phyloP scores from a whole-genome alignment of 192 early-diverging fungal genomes.

The Bifiguratus adelaidae region DNA sequence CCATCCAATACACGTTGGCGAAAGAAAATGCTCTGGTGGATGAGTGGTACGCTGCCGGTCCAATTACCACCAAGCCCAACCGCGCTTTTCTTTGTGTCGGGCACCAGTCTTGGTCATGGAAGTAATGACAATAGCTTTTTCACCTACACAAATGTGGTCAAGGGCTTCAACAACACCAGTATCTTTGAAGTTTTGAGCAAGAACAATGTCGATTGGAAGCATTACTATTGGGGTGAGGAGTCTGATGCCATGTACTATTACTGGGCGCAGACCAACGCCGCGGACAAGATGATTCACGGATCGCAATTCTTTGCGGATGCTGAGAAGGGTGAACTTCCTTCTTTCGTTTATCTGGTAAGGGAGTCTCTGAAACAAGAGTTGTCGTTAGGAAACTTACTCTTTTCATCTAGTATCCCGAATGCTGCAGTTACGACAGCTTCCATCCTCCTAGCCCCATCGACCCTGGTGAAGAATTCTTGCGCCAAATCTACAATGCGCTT shows the following conservation, averaged over 20 bases:
- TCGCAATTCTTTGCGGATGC: background rate
- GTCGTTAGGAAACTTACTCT: too few relatives aligned
- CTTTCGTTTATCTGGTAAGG: background rate
- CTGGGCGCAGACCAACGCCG: background rate
- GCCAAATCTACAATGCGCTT: constrained; percentile 28
- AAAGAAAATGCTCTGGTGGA: constrained; percentile 1
- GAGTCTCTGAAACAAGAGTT: too few relatives aligned
- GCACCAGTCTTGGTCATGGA: constrained; percentile 1
- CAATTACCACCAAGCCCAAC: constrained; percentile 1
- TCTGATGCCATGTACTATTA: constrained; percentile 2
- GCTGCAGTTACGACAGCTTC: background rate
- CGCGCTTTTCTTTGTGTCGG: constrained; percentile 1
- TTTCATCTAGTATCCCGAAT: constrained; percentile 1
- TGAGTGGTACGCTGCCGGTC: constrained; percentile 1
- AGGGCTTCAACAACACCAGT: constrained; percentile 1
- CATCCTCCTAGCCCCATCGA: constrained; percentile 2
- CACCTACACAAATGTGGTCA: constrained; percentile 1
- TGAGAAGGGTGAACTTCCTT: background rate
- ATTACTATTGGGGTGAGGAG: background rate
- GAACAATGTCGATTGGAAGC: constrained; percentile 1
- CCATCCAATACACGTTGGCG: constrained; percentile 1
- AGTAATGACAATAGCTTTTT: background rate
- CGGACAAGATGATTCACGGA: constrained; percentile 1
- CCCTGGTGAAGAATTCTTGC: constrained; percentile 15
- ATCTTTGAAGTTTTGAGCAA: constrained; percentile 1